Evolutionary conservation across 371 early-diverging fungal genomes (phyloP).

Genomic region (Mucor ambiguus): DNA sequence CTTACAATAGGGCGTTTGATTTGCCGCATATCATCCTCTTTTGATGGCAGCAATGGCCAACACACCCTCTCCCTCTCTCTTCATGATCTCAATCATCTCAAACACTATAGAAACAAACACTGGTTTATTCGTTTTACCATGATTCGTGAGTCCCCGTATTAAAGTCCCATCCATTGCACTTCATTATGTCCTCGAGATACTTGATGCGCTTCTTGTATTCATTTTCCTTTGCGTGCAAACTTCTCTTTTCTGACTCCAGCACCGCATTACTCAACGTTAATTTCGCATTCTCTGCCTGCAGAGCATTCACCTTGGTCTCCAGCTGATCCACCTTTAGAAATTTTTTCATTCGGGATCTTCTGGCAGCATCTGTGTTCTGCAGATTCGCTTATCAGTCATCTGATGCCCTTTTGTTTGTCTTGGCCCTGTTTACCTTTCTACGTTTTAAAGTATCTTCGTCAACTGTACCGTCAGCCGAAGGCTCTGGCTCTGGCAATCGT

Average conservation of each 20-base stretch:
- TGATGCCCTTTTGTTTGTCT: neutral
- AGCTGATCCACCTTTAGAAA: conserved; percentile 79
- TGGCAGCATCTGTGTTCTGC: conserved; percentile 92
- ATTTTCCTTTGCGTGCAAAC: conserved; percentile 62
- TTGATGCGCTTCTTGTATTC: conserved; percentile 71
- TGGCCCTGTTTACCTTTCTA: conserved; percentile 33
- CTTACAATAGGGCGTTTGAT: neutral
- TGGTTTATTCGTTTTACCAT: neutral
- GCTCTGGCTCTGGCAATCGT: conserved; percentile 50
- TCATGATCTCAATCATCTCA: too few species aligned
- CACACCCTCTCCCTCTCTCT: too few species aligned
- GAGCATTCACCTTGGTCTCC: conserved; percentile 71
- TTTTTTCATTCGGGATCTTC: conserved; percentile 89
- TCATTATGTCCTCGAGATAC: conserved; percentile 57
- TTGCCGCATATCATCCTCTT: neutral
- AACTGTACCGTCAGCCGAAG: conserved; percentile 44
- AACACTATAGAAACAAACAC: too few species aligned
- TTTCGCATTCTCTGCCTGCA: conserved; percentile 78
- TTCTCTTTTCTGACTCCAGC: conserved; percentile 70
- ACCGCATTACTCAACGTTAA: conserved; percentile 70
- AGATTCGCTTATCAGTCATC: neutral
- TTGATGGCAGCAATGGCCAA: neutral
- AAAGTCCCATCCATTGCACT: conserved; percentile 13
- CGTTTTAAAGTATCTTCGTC: conserved; percentile 49
- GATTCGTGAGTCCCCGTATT: neutral